phyloP scores from a whole-genome alignment of 179 eudicot species.

The Nepenthes alata region DNA sequence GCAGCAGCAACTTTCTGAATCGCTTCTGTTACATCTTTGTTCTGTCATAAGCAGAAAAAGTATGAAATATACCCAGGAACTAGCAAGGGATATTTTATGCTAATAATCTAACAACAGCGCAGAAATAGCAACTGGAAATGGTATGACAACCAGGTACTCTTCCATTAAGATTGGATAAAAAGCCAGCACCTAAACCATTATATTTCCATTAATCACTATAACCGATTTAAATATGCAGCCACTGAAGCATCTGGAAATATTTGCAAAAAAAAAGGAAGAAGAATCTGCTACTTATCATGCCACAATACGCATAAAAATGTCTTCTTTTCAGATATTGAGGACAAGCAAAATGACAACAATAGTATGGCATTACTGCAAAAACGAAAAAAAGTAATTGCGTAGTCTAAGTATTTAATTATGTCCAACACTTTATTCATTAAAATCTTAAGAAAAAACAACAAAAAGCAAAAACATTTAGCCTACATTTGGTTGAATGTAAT shows the following conservation, averaged over 20 bases:
- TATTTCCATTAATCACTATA: neutral
- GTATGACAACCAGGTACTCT: too few species aligned
- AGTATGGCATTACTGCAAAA: too few species aligned
- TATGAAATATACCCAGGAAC: too few species aligned
- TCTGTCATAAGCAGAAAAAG: conserved; percentile 26
- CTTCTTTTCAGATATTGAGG: neutral
- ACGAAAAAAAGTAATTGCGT: too few species aligned
- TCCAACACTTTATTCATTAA: too few species aligned
- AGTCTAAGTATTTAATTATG: too few species aligned
- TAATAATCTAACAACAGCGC: too few species aligned
- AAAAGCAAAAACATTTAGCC: too few species aligned
- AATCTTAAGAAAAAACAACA: too few species aligned
- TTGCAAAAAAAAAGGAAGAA: neutral
- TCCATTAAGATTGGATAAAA: too few species aligned
- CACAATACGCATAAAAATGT: neutral
- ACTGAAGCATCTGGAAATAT: neutral
- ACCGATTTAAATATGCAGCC: neutral
- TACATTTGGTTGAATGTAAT: neutral
- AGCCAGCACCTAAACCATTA: neutral
- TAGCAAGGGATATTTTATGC: too few species aligned
- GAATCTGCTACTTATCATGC: neutral
- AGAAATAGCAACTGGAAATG: too few species aligned
- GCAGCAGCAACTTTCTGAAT: conserved; percentile 98
- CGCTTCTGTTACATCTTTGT: conserved; percentile 90
- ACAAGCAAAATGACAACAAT: neutral